These are phyloP conservation scores for Microdochium paspali DNA, from an alignment of 2,329 filamentous ascomycete species.

Conservation along the genomic window DNA sequence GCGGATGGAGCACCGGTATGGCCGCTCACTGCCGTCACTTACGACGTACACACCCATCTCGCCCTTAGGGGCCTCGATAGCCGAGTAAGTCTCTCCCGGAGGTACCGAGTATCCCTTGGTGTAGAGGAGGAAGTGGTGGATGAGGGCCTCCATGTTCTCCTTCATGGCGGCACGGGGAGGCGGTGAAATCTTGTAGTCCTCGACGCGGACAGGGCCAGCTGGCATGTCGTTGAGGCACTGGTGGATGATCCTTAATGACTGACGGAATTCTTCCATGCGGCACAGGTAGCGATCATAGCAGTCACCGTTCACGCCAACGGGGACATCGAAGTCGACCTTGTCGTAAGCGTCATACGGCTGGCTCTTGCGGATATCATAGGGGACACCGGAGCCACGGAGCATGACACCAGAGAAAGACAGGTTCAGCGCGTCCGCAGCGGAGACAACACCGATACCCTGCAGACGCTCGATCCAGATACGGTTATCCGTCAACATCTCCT, in stretches of 20 bases:
- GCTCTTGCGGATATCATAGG: slow-evolving; percentile 94
- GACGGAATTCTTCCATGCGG: slow-evolving; percentile 99
- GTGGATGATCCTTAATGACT: slow-evolving; percentile 95
- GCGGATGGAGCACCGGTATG: slow-evolving; percentile 95
- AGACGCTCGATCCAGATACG: slow-evolving; percentile 97
- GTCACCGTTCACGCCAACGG: slow-evolving; percentile 92
- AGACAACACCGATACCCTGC: slow-evolving; percentile 83
- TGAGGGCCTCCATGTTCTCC: slow-evolving; percentile 99
- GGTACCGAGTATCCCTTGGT: slow-evolving; percentile 98
- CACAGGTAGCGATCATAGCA: slow-evolving; percentile 99
- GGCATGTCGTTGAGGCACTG: slow-evolving; percentile 99
- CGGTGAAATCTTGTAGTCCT: slow-evolving; percentile 97
- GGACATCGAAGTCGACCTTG: slow-evolving; percentile 95
- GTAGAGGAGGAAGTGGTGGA: slow-evolving; percentile 98
- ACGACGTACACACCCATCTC: slow-evolving; percentile 98
- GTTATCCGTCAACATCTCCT: slow-evolving; percentile 98
- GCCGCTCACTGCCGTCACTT: slow-evolving; percentile 90
- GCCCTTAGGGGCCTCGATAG: slow-evolving; percentile 98
- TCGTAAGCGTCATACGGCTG: slow-evolving; percentile 97
- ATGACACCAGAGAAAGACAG: slow-evolving; percentile 95
- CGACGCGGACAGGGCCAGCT: slow-evolving; percentile 82
- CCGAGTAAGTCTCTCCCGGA: slow-evolving; percentile 94
- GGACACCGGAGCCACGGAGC: slow-evolving; percentile 92
- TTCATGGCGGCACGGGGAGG: slow-evolving; percentile 98
- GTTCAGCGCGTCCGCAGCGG: slow-evolving; percentile 89